phyloP scores from a whole-genome alignment of 768 basidiomycete species.

The Pulveroboletus sp. region DNA sequence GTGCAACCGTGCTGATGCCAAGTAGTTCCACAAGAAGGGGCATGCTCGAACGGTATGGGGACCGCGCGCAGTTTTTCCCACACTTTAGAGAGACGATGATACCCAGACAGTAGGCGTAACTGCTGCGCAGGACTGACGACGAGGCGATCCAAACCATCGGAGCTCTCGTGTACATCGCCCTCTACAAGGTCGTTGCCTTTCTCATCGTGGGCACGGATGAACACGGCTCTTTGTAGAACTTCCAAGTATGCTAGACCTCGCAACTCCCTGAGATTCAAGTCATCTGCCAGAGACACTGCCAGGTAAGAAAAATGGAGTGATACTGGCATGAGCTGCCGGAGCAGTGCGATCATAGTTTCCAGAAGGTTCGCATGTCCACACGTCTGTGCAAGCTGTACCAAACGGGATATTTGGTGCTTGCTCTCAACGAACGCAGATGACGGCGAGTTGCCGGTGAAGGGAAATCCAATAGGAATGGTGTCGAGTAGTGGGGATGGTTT shows the following conservation, averaged over 20 bases:
- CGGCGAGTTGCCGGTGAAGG: constrained; percentile 24
- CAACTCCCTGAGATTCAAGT: constrained; percentile 54
- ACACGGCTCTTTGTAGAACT: constrained; percentile 60
- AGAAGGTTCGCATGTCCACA: constrained; percentile 61
- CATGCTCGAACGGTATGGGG: constrained; percentile 63
- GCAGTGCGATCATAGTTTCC: constrained; percentile 51
- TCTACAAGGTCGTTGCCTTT: constrained; percentile 18
- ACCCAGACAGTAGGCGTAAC: constrained; percentile 63
- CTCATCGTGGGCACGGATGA: constrained; percentile 16
- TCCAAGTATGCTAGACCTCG: constrained; percentile 67
- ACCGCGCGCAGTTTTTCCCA: constrained; percentile 61
- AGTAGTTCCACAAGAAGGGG: constrained; percentile 55
- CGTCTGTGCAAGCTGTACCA: constrained; percentile 62
- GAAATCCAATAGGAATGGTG: constrained; percentile 32
- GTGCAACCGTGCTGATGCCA: constrained; percentile 73
- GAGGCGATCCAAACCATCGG: constrained; percentile 42
- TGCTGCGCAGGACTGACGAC: constrained; percentile 55
- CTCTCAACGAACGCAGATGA: constrained; percentile 34
- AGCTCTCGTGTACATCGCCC: constrained; percentile 29
- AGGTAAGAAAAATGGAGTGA: constrained; percentile 67
- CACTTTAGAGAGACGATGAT: constrained; percentile 57
- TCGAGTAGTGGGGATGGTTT: constrained; percentile 50
- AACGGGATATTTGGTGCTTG: constrained; percentile 49
- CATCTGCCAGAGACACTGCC: constrained; percentile 70
- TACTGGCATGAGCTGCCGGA: constrained; percentile 56